These are phyloP conservation scores for Termitomyces sp. DNA, from an alignment of 768 basidiomycete genomes.

Conservation along the genomic window DNA sequence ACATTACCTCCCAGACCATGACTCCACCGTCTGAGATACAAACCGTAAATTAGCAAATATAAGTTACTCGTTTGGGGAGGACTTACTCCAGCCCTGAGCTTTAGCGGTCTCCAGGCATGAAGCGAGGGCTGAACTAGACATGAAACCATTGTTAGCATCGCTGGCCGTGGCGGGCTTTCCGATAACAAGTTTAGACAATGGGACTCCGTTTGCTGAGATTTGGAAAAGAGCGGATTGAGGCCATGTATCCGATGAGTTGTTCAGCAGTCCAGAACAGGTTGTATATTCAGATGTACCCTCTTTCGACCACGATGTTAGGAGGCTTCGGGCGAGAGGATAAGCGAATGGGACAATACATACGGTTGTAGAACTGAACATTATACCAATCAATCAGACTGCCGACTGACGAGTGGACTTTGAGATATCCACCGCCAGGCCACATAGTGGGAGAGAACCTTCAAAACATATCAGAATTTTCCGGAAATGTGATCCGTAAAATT, in stretches of 20 bases:
- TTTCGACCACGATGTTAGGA: slow-evolving; percentile 20
- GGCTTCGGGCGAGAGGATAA: not conserved
- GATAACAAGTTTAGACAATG: slow-evolving; percentile 65
- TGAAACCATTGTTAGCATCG: slow-evolving; percentile 61
- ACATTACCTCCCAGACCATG: slow-evolving; percentile 36
- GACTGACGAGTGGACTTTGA: slow-evolving; percentile 47
- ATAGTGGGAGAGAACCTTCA: slow-evolving; percentile 38
- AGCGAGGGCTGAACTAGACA: slow-evolving; percentile 52
- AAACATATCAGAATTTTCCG: not conserved
- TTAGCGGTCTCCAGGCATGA: slow-evolving; percentile 60
- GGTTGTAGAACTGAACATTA: slow-evolving; percentile 50
- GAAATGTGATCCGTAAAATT: not conserved
- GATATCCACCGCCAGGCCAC: slow-evolving; percentile 52
- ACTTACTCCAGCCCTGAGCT: slow-evolving; percentile 64
- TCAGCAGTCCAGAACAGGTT: slow-evolving; percentile 57
- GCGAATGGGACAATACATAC: slow-evolving; percentile 21
- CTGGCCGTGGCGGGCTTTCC: slow-evolving; percentile 60
- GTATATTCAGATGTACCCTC: slow-evolving; percentile 65
- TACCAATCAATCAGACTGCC: slow-evolving; percentile 67
- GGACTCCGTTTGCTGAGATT: slow-evolving; percentile 55
- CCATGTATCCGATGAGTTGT: slow-evolving; percentile 54
- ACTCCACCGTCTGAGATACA: slow-evolving; percentile 27
- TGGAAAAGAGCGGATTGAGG: slow-evolving; percentile 60
- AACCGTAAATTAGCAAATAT: slow-evolving; percentile 1
- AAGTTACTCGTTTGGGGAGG: not conserved